phyloP scores from a whole-genome alignment of 164 flowering plant species.

The Vitis rotundifolia region DNA sequence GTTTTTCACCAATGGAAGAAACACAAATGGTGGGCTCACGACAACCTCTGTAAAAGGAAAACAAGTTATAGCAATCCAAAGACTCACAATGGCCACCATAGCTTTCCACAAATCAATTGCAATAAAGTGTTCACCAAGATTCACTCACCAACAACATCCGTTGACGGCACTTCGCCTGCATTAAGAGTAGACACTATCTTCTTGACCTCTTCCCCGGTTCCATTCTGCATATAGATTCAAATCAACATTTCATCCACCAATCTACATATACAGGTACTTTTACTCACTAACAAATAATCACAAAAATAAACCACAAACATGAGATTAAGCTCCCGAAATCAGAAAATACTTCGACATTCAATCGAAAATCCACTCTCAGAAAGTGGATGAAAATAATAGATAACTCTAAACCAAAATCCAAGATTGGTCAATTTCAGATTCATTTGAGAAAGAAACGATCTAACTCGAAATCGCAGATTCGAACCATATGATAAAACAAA shows the following conservation, averaged over 20 bases:
- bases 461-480: too few relatives aligned
- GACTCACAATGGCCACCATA: background rate
- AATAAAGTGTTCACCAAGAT: background rate
- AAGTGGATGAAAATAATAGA: too few relatives aligned
- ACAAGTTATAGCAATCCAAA: background rate
- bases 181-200: slow-evolving; percentile 73
- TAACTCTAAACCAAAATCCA: too few relatives aligned
- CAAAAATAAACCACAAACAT: background rate
- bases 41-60: slow-evolving; percentile 69
- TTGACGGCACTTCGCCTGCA: slow-evolving; percentile 65
- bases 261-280: too few relatives aligned
- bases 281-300: background rate
- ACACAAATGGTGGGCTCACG: slow-evolving; percentile 84
- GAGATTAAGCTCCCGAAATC: background rate
- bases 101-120: background rate
- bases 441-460: too few relatives aligned
- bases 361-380: too few relatives aligned
- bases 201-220: slow-evolving; percentile 85
- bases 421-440: too few relatives aligned
- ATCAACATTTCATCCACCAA: background rate
- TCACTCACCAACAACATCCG: slow-evolving; percentile 75
- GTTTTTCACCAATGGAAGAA: slow-evolving; percentile 63
- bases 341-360: background rate
- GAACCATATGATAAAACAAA: too few relatives aligned
- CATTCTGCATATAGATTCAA: slow-evolving; percentile 60